Evolutionary conservation across 768 basidiomycete genomes (phyloP), one percentile per base, ranked within the genome.

Genomic region (Auricularia auricula-judae): DNA sequence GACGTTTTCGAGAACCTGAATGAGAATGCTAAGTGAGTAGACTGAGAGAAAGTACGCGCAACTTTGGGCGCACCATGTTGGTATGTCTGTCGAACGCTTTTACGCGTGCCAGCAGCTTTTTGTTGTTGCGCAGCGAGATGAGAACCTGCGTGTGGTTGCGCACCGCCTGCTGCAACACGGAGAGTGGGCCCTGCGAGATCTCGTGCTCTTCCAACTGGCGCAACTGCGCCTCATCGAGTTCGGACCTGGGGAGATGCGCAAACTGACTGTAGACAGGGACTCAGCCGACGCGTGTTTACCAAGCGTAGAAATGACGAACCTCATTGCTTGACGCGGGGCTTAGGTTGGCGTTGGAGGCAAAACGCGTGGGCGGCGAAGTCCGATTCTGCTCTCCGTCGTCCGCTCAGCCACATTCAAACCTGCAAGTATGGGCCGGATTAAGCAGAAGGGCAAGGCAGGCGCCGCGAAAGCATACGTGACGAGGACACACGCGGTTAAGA

Each of bases 11-110:
- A 98, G 81, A 18, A 96, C 93, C 93, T 95, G 66, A 0, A 58
- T 36, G 63, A 29, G 29, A 68, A 14, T 36, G 64, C 59, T 29
- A 23, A 29, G 36, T 3, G 42, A 42, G 5, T 23, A 35, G 34
- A 29, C 29, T 29, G n/a, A 36, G 16, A 10, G 12, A 56, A 35
- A 18, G 29, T 54, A 18, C 7, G 54, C 47, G 51, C 21, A 56
- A 64, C 29, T 4, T 61, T 29, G 51, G 29, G 76, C 86, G 60
- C 68, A 92, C 96, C 95, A 99, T 98, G 74, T 99, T 99, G 70
- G 92, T 91, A 77, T 99, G 97, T 73, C 97, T 83, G 76, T 99
- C 97, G 74, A 99, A 99, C 0, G 97, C 97, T 76, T 99, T 99
- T 64, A 98, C 95, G 61, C 95, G 85, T 39, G 92, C 91, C 59